A percentile compares a stretch with the other conserved stretches of the same genome.
Conservation (phyloP, 495 filamentous ascomycete species). For the Thermochaetoides thermophila region DNA sequence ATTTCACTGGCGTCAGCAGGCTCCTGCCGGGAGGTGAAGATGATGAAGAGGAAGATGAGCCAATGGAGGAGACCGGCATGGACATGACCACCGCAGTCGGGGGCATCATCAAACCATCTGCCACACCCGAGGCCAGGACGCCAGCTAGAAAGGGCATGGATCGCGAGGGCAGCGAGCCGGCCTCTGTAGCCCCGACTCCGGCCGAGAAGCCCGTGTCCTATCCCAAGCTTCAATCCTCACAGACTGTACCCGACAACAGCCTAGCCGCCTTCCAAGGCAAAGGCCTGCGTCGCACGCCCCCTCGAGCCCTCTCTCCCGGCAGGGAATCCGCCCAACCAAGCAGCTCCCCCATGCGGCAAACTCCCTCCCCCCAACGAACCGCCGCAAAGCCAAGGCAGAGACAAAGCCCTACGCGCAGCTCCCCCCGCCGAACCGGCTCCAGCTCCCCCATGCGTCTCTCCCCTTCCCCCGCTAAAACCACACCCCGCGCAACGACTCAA, state of each 20-base stretch:
- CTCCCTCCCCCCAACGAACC: constrained; percentile 6
- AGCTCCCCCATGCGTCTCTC: constrained; percentile 19
- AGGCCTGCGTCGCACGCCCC: constrained; percentile 35
- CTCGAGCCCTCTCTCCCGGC: neutral
- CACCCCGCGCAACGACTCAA: constrained; percentile 14
- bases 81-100: constrained; percentile 43
- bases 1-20: constrained; percentile 58
- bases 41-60: constrained; percentile 21
- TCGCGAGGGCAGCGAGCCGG: constrained; percentile 38
- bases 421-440: constrained; percentile 18
- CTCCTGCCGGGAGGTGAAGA: constrained; percentile 36
- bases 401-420: constrained; percentile 4
- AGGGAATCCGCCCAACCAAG: constrained; percentile 1
- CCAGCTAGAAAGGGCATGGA: constrained; percentile 47
- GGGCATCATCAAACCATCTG: constrained; percentile 29
- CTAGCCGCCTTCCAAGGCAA: constrained; percentile 38
- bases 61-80: constrained; percentile 23
- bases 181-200: constrained; percentile 35
- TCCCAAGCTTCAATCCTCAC: constrained; percentile 6
- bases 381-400: constrained; percentile 1
- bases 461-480: constrained; percentile 11
- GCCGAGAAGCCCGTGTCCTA: constrained; percentile 22
- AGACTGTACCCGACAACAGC: constrained; percentile 36
- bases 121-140: constrained; percentile 23
- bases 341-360: constrained; percentile 4